A percentile compares a stretch with the other conserved stretches of the same genome.
These are phyloP conservation scores for Phalaenopsis hybrid DNA, from an alignment of 116 monocot genomes.

Conservation along the genomic window DNA sequence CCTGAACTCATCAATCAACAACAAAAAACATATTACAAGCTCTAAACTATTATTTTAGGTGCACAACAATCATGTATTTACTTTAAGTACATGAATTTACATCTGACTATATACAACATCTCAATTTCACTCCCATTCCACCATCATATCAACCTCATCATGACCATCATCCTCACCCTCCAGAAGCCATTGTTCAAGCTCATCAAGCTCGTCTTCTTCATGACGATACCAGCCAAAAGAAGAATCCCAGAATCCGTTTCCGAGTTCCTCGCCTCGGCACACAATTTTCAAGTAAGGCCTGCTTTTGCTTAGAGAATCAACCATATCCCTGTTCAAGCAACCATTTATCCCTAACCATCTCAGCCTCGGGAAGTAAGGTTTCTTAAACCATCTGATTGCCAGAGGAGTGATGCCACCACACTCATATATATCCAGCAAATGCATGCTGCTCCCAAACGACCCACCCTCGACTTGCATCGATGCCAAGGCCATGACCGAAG, in stretches of 20 bases:
- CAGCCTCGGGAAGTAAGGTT: constrained; percentile 83
- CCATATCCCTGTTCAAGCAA: constrained; percentile 75
- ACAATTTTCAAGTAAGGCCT: constrained; percentile 69
- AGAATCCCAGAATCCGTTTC: constrained; percentile 47
- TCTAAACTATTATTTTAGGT: too few species aligned
- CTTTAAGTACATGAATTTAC: too few species aligned
- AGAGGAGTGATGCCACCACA: constrained; percentile 73
- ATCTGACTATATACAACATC: background rate
- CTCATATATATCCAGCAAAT: constrained; percentile 73
- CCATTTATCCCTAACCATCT: constrained; percentile 84
- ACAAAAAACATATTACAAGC: too few species aligned
- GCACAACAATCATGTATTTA: too few species aligned
- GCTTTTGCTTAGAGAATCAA: constrained; percentile 63
- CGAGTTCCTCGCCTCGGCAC: constrained; percentile 75
- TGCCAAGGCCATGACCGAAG: constrained; percentile 78
- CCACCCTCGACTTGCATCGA: constrained; percentile 76
- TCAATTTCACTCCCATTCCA: background rate
- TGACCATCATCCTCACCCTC: constrained; percentile 44
- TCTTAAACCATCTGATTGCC: constrained; percentile 90
- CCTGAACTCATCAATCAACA: too few species aligned
- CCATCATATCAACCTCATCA: constrained; percentile 27
- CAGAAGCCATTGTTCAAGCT: constrained; percentile 80
- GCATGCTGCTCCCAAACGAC: constrained; percentile 60
- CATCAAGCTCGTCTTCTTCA: constrained; percentile 79
- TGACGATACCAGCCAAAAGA: constrained; percentile 44